These are phyloP conservation scores for Cystobasidium slooffiae DNA, from an alignment of 1,284 basidiomycete genomes.

Conservation along the genomic window DNA sequence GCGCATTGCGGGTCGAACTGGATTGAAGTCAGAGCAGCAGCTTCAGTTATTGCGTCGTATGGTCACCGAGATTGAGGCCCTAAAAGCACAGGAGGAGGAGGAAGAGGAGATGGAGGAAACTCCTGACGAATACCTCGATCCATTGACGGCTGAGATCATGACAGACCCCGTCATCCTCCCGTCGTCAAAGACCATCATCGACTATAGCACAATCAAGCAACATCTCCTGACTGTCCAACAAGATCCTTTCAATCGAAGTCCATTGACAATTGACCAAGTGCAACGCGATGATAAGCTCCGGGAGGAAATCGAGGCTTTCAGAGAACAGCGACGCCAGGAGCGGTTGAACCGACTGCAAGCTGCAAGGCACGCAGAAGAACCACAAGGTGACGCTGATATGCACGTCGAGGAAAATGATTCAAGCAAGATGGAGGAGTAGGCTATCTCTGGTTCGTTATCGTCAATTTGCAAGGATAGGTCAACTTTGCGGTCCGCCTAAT, in stretches of 20 bases:
- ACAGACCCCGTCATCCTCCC: conserved; percentile 92
- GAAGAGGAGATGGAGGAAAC: conserved; percentile 86
- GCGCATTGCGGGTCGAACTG: conserved; percentile 68
- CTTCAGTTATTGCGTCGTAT: conserved; percentile 74
- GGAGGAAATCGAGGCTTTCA: conserved; percentile 47
- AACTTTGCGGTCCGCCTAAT: too few relatives aligned
- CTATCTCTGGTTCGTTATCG: neutral
- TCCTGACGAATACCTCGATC: conserved; percentile 94
- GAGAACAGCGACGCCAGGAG: conserved; percentile 42
- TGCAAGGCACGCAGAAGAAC: conserved; percentile 24
- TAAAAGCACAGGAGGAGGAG: conserved; percentile 77
- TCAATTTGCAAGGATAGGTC: too few relatives aligned
- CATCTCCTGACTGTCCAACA: conserved; percentile 66
- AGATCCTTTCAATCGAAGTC: conserved; percentile 59
- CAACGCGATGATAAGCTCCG: conserved; percentile 47
- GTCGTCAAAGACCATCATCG: conserved; percentile 77
- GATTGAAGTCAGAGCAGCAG: conserved; percentile 79
- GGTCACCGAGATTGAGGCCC: conserved; percentile 81
- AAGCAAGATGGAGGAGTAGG: neutral
- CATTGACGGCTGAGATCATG: conserved; percentile 93
- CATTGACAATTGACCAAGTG: conserved; percentile 59
- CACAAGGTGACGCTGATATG: neutral
- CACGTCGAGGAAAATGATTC: neutral
- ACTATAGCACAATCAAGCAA: conserved; percentile 92
- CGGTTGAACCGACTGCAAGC: conserved; percentile 16